Evolutionary conservation across 345 rosid genomes (phyloP).

Genomic region (Euphorbia lathyris): DNA sequence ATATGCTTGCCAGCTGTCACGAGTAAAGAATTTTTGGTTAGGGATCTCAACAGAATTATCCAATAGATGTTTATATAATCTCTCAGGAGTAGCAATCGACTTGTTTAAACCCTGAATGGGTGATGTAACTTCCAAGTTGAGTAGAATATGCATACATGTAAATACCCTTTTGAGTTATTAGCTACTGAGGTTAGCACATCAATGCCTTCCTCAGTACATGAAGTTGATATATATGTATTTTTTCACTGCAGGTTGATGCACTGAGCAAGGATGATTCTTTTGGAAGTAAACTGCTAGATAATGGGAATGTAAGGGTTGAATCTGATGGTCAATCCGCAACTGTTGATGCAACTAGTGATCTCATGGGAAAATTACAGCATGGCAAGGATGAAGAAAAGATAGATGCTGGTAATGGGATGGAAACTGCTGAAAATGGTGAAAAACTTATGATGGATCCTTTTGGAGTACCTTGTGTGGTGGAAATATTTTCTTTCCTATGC

Average conservation of each 20-base stretch:
- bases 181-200: neutral
- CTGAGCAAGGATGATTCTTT: conserved; percentile 32
- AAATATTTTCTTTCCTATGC: conserved; percentile 64
- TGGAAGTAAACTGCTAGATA: conserved; percentile 40
- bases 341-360: conserved; percentile 27
- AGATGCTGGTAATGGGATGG: conserved; percentile 29
- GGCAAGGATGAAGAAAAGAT: conserved; percentile 29
- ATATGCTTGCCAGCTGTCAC: neutral
- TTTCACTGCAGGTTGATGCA: conserved; percentile 40
- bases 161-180: no score
- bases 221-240: conserved; percentile 7
- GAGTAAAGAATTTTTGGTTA: conserved; percentile 1
- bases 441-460: conserved; percentile 50
- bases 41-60: neutral
- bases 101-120: neutral
- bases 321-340: conserved; percentile 33
- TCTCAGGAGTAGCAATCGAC: neutral
- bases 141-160: conserved; percentile 7
- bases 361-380: conserved; percentile 22
- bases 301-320: conserved; percentile 35
- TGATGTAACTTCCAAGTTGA: conserved; percentile 5
- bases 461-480: conserved; percentile 78
- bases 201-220: conserved; percentile 14
- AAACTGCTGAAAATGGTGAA: conserved; percentile 41
- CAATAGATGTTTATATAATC: neutral